Evolutionary conservation across 805 yeast genomes (phyloP).

Genomic region (Metschnikowia lochheadii): DNA sequence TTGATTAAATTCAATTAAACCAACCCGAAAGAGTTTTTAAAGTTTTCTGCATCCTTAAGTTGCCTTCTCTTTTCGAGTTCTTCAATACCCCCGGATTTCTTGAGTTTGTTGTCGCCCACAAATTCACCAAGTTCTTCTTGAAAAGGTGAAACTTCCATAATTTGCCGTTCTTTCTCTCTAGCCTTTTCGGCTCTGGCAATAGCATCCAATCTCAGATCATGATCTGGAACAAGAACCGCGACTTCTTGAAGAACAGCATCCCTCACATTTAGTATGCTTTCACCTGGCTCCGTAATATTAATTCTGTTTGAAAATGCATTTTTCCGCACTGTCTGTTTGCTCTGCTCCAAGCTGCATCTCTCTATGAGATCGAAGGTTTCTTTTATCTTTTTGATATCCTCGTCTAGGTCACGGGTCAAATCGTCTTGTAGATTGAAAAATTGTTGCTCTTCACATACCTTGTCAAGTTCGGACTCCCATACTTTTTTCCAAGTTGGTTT

Average conservation of each 20-base stretch:
- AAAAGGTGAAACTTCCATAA: slow-evolving; percentile 57
- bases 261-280: slow-evolving; percentile 53
- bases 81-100: slow-evolving; percentile 84
- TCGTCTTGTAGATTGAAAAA: slow-evolving; percentile 88
- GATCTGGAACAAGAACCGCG: slow-evolving; percentile 74
- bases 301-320: slow-evolving; percentile 37
- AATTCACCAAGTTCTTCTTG: slow-evolving; percentile 82
- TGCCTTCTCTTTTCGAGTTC: slow-evolving; percentile 72
- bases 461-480: slow-evolving; percentile 89
- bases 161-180: slow-evolving; percentile 64
- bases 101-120: slow-evolving; percentile 72
- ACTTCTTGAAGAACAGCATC: slow-evolving; percentile 83
- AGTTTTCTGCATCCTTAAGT: slow-evolving; percentile 65
- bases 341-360: slow-evolving; percentile 74
- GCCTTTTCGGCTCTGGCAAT: slow-evolving; percentile 81
- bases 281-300: slow-evolving; percentile 60
- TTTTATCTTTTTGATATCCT: slow-evolving; percentile 73
- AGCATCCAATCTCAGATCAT: slow-evolving; percentile 81
- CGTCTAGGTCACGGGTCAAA: slow-evolving; percentile 68
- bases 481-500: slow-evolving; percentile 83
- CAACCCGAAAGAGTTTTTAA: slow-evolving; percentile 47
- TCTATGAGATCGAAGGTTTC: slow-evolving; percentile 83
- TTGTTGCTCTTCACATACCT: slow-evolving; percentile 91
- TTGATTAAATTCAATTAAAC: slow-evolving; percentile 13
- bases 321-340: slow-evolving; percentile 49